phyloP scores from a whole-genome alignment of 345 rosid genomes.

The Orychophragmus violaceus region DNA sequence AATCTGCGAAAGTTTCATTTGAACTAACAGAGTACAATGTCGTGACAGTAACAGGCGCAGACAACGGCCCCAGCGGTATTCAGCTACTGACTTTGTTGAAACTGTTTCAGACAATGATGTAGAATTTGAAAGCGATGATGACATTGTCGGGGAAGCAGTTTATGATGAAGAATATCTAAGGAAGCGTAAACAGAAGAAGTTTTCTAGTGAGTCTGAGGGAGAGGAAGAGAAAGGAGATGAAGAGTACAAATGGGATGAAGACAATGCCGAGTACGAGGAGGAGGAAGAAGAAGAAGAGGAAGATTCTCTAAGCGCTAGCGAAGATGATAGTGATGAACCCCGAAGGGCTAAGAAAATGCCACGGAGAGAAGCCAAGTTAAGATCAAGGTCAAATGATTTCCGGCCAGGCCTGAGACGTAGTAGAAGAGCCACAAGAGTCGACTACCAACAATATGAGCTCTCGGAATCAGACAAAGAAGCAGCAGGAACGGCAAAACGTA shows the following conservation, averaged over 20 bases:
- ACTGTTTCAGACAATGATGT: slow-evolving; percentile 86
- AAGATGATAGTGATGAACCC: slow-evolving; percentile 81
- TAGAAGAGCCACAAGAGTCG: slow-evolving; percentile 72
- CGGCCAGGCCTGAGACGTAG: slow-evolving; percentile 94
- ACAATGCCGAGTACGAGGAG: slow-evolving; percentile 79
- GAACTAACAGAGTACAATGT: background rate
- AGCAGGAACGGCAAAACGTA: slow-evolving; percentile 43
- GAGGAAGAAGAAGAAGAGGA: slow-evolving; percentile 67
- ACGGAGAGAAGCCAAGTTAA: slow-evolving; percentile 63
- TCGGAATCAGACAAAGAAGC: slow-evolving; percentile 86
- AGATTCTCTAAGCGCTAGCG: slow-evolving; percentile 67
- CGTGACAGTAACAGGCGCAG: slow-evolving; percentile 65
- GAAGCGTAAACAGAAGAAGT: slow-evolving; percentile 71
- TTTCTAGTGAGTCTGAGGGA: slow-evolving; percentile 71
- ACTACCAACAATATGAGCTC: slow-evolving; percentile 73
- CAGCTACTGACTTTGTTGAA: slow-evolving; percentile 72
- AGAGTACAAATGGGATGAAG: slow-evolving; percentile 57
- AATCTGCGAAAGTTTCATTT: background rate
- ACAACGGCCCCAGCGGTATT: slow-evolving; percentile 87
- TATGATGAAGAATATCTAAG: slow-evolving; percentile 94
- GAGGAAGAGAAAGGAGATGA: slow-evolving; percentile 44
- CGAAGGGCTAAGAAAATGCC: slow-evolving; percentile 63
- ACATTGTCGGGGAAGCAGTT: slow-evolving; percentile 96
- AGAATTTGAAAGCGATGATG: slow-evolving; percentile 88
- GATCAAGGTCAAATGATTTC: slow-evolving; percentile 58